Conservation (phyloP, 2,329 filamentous ascomycete species). For the Xylariaceae sp. region DNA sequence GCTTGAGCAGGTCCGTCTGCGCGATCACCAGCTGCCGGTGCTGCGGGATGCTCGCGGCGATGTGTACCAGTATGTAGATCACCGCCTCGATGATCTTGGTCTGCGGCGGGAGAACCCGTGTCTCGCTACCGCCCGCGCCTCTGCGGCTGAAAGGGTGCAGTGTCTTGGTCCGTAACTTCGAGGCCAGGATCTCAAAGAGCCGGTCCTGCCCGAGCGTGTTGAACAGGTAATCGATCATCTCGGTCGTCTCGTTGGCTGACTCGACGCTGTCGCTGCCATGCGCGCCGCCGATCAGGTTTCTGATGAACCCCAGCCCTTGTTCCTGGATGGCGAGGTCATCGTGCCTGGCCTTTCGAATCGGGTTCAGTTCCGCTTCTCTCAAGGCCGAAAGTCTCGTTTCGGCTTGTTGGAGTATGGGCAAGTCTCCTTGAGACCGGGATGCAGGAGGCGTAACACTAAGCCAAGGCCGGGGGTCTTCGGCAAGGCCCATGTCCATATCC, state of each 20-base stretch:
- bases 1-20: conserved; percentile 67
- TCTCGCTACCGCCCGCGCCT: conserved; percentile 26
- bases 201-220: conserved; percentile 65
- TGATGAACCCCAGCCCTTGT: conserved; percentile 80
- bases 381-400: conserved; percentile 42
- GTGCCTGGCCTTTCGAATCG: conserved; percentile 58
- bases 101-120: conserved; percentile 48
- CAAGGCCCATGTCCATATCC: conserved; percentile 49
- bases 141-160: conserved; percentile 46
- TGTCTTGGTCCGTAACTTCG: conserved; percentile 62
- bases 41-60: conserved; percentile 71
- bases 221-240: conserved; percentile 83
- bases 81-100: conserved; percentile 69
- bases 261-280: conserved; percentile 42
- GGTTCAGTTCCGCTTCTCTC: conserved; percentile 61
- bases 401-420: conserved; percentile 35
- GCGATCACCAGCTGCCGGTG: conserved; percentile 72
- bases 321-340: conserved; percentile 85
- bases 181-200: conserved; percentile 72
- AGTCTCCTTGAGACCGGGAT: conserved; percentile 11
- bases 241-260: conserved; percentile 42
- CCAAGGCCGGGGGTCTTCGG: conserved; percentile 32
- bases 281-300: conserved; percentile 72
- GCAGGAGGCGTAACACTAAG: conserved; percentile 8
- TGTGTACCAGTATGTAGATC: conserved; percentile 77